Conservation (phyloP, 345 rosid genomes). For the Eucalyptus regnans region DNA sequence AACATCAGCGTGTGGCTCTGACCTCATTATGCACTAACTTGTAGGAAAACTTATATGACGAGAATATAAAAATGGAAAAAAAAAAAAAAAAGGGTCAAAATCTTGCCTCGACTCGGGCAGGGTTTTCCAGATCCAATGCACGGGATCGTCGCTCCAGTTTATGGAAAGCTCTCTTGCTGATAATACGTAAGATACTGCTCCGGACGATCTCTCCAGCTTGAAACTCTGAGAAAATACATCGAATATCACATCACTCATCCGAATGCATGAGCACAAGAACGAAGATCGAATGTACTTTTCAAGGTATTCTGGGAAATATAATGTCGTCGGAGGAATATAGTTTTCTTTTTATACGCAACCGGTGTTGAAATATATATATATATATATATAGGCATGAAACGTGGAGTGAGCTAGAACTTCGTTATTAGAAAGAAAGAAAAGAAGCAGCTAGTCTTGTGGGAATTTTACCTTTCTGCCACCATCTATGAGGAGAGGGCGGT, state of each 20-base stretch:
- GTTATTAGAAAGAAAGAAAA: background rate
- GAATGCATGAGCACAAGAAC: background rate
- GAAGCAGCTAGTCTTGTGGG: background rate
- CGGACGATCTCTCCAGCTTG: constrained; percentile 41
- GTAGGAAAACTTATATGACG: too few relatives aligned
- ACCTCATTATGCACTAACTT: background rate
- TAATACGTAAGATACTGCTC: constrained; percentile 25
- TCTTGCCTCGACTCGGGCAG: constrained; percentile 36
- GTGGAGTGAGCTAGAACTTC: background rate
- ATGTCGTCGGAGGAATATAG: background rate
- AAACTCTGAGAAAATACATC: constrained; percentile 23
- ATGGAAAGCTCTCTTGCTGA: constrained; percentile 65
- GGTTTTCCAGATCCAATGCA: constrained; percentile 48
- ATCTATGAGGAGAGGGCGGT: constrained; percentile 5
- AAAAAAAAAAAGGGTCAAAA: background rate
- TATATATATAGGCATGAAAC: background rate
- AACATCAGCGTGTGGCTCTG: background rate
- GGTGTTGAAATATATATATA: background rate
- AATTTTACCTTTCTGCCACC: constrained; percentile 7
- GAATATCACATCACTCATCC: background rate
- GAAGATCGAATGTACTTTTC: background rate
- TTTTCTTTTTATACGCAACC: background rate
- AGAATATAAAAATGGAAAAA: background rate
- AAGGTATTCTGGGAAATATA: background rate
- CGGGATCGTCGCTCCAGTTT: constrained; percentile 25